These are phyloP conservation scores for Collybia nuda DNA, from an alignment of 768 basidiomycete species.

Conservation along the genomic window DNA sequence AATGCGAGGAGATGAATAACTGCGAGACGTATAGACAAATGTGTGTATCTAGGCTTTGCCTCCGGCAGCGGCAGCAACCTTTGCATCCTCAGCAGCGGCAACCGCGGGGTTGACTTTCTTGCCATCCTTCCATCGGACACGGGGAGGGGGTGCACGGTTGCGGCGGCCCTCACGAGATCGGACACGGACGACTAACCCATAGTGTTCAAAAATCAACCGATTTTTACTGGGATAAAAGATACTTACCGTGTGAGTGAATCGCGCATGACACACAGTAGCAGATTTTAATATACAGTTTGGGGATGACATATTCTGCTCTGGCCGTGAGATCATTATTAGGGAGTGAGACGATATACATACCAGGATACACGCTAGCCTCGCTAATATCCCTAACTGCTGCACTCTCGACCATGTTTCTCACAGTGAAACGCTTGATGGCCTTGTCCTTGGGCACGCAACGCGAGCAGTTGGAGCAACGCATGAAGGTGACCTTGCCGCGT, in stretches of 20 bases:
- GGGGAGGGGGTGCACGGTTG: slow-evolving; percentile 96
- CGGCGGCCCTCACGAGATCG: slow-evolving; percentile 93
- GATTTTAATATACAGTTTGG: slow-evolving; percentile 98
- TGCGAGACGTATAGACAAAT: slow-evolving; percentile 13
- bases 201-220: slow-evolving; percentile 3
- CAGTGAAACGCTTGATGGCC: slow-evolving; percentile 99
- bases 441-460: slow-evolving; percentile 98
- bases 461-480: slow-evolving; percentile 99
- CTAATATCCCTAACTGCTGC: slow-evolving; percentile 97
- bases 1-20: slow-evolving; percentile 13
- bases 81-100: slow-evolving; percentile 87
- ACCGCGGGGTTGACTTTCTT: slow-evolving; percentile 98
- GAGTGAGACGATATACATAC: slow-evolving; percentile 42
- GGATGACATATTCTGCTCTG: slow-evolving; percentile 86
- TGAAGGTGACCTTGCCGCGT: slow-evolving; percentile 91
- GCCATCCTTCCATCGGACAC: slow-evolving; percentile 92
- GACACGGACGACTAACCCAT: slow-evolving; percentile 84
- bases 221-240: background rate
- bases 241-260: slow-evolving; percentile 95
- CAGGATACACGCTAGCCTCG: slow-evolving; percentile 91
- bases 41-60: slow-evolving; percentile 46
- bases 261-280: slow-evolving; percentile 99
- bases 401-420: slow-evolving; percentile 99
- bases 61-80: slow-evolving; percentile 51
- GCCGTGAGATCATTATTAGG: background rate